These are phyloP conservation scores for Wickerhamomyces bisporus DNA, from an alignment of 805 yeast genomes.

Conservation along the genomic window DNA sequence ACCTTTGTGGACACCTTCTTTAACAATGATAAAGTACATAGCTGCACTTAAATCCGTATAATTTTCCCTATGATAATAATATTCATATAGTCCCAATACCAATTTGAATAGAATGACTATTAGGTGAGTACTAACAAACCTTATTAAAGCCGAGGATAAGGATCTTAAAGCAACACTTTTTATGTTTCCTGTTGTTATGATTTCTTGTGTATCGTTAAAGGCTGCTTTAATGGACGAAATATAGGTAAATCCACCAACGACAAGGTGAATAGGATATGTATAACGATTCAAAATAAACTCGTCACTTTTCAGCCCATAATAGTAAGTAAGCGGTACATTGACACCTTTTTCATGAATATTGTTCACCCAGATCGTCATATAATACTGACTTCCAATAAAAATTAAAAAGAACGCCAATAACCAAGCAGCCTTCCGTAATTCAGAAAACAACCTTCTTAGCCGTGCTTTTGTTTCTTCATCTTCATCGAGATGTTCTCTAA, in stretches of 20 bases:
- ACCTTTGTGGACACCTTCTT: slow-evolving; percentile 1
- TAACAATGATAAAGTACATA: slow-evolving; percentile 9
- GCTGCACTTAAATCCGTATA: slow-evolving; percentile 17
- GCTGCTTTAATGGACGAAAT: not conserved
- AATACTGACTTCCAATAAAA: not conserved
- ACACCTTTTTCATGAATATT: not conserved
- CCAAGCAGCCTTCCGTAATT: not conserved
- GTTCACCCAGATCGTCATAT: not conserved
- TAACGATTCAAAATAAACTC: not conserved
- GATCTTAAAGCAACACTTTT: not conserved
- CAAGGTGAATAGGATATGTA: not conserved
- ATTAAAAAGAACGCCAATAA: not conserved
- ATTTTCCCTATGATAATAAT: slow-evolving; percentile 6
- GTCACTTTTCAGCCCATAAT: not conserved
- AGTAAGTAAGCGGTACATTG: not conserved
- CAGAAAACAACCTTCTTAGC: no score
- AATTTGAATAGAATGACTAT: slow-evolving; percentile 15
- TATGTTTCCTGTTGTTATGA: not conserved
- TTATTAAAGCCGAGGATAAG: not conserved
- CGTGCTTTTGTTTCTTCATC: not conserved
- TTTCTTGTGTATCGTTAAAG: not conserved
- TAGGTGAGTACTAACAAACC: slow-evolving; percentile 3
- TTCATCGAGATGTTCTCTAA: slow-evolving; percentile 17
- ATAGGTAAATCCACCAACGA: not conserved
- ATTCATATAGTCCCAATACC: slow-evolving; percentile 15